Percentiles rank a stretch among this genome's conserved stretches.
Conservation (phyloP, 345 rosid genomes). For the Arabidopsis arenosa region DNA sequence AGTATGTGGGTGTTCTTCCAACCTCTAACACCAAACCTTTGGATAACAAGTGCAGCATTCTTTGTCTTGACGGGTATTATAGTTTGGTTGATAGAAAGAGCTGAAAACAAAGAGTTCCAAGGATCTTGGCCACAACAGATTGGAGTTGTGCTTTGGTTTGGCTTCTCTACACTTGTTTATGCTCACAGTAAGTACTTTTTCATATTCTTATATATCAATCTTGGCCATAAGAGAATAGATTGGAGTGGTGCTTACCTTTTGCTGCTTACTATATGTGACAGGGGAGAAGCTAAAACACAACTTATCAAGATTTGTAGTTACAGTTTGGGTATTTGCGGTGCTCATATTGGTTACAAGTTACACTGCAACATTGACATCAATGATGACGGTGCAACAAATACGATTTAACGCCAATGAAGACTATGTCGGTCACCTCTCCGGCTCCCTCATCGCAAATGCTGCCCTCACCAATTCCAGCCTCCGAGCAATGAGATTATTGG, state of each 20-base stretch:
- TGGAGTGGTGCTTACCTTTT: not conserved
- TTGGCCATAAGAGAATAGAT: not conserved
- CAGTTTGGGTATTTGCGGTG: constrained; percentile 59
- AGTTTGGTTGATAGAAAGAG: constrained; percentile 65
- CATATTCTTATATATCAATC: not conserved
- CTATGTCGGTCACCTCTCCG: constrained; percentile 48
- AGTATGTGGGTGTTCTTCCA: constrained; percentile 59
- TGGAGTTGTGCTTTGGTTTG: constrained; percentile 51
- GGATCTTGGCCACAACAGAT: constrained; percentile 52
- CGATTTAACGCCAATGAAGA: constrained; percentile 33
- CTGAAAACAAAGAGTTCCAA: constrained; percentile 46
- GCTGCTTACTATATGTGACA: constrained; percentile 26
- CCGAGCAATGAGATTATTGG: constrained; percentile 1
- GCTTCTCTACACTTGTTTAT: constrained; percentile 62
- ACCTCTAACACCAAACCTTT: constrained; percentile 57
- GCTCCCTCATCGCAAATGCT: constrained; percentile 41
- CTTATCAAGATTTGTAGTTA: constrained; percentile 55
- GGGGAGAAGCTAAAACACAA: constrained; percentile 56
- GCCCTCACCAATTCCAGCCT: constrained; percentile 26
- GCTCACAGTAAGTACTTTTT: constrained; percentile 52
- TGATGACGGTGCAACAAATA: constrained; percentile 53
- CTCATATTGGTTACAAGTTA: constrained; percentile 58
- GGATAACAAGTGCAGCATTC: constrained; percentile 50
- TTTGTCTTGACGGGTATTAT: constrained; percentile 51
- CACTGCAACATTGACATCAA: constrained; percentile 57